phyloP scores from a whole-genome alignment of 2,329 filamentous ascomycete species.

The Xylaria sp. region DNA sequence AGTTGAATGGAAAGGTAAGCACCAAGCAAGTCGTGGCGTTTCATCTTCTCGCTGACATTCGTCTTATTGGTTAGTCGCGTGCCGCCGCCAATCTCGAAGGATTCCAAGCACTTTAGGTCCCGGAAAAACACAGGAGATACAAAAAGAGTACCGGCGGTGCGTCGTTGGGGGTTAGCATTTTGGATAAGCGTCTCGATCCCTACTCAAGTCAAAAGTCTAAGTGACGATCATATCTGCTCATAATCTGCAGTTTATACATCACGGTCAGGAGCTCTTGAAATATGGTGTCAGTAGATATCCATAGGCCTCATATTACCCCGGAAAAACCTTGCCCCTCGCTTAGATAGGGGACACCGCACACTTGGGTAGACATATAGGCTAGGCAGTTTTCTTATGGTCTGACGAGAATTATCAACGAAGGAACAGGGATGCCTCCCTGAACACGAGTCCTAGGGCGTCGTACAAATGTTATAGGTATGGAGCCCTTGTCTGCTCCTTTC shows the following conservation, averaged over 20 bases:
- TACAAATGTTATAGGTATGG: constrained; percentile 4
- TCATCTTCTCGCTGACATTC: constrained; percentile 16
- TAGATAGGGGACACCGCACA: constrained; percentile 26
- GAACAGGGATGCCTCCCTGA: constrained; percentile 14
- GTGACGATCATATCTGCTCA: neutral
- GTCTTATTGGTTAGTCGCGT: constrained; percentile 35
- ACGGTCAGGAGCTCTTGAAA: constrained; percentile 2
- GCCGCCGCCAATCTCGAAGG: constrained; percentile 44
- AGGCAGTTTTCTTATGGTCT: constrained; percentile 27
- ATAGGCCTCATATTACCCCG: constrained; percentile 13
- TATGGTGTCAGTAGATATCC: neutral
- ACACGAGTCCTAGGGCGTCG: constrained; percentile 11
- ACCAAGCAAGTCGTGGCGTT: constrained; percentile 30
- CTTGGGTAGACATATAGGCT: constrained; percentile 27
- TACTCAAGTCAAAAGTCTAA: neutral
- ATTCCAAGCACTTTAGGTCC: constrained; percentile 44
- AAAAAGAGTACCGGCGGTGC: constrained; percentile 39
- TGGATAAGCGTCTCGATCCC: neutral
- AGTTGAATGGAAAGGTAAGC: constrained; percentile 40
- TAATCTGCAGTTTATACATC: neutral
- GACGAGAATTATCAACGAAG: constrained; percentile 5
- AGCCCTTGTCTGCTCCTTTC: constrained; percentile 18
- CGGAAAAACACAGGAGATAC: constrained; percentile 24
- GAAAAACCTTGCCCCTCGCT: constrained; percentile 26
- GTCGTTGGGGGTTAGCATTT: constrained; percentile 36